Conservation (phyloP, 2,329 filamentous ascomycete species). For the Macrophomina tecta region DNA sequence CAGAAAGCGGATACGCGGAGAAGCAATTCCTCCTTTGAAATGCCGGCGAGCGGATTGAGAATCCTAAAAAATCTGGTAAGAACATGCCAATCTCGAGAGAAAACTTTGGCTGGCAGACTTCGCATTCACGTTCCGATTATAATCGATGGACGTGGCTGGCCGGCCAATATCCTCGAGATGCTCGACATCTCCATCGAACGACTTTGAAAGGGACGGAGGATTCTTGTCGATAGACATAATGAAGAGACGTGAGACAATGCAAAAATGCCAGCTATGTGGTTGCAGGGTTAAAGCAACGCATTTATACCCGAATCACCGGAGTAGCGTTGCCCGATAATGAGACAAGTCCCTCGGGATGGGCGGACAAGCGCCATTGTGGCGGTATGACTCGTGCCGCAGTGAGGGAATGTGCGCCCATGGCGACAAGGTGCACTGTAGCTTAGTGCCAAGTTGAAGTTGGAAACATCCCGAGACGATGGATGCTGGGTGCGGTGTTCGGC, state of each 20-base stretch:
- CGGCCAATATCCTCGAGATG: slow-evolving; percentile 29
- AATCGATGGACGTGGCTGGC: slow-evolving; percentile 31
- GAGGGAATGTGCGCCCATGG: neutral
- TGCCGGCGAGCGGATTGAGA: slow-evolving; percentile 62
- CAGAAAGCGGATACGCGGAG: slow-evolving; percentile 66
- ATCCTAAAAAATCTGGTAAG: slow-evolving; percentile 48
- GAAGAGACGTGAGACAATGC: slow-evolving; percentile 29
- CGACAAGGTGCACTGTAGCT: neutral
- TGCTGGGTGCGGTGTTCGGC: neutral
- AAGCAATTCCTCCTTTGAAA: slow-evolving; percentile 58
- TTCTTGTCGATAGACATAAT: slow-evolving; percentile 30
- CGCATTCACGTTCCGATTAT: slow-evolving; percentile 42
- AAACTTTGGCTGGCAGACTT: slow-evolving; percentile 32
- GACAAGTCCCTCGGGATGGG: neutral
- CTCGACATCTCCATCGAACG: slow-evolving; percentile 19
- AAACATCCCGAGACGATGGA: neutral
- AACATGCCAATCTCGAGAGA: neutral
- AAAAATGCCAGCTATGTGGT: neutral
- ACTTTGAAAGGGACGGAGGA: slow-evolving; percentile 8
- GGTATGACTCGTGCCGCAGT: neutral
- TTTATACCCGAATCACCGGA: neutral
- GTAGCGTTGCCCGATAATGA: neutral
- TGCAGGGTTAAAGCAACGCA: neutral
- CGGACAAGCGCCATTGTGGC: slow-evolving; percentile 6
- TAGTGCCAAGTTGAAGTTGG: neutral